Evolutionary conservation across 371 early-diverging fungal species (phyloP).

Genomic region (Gilbertella persicaria): DNA sequence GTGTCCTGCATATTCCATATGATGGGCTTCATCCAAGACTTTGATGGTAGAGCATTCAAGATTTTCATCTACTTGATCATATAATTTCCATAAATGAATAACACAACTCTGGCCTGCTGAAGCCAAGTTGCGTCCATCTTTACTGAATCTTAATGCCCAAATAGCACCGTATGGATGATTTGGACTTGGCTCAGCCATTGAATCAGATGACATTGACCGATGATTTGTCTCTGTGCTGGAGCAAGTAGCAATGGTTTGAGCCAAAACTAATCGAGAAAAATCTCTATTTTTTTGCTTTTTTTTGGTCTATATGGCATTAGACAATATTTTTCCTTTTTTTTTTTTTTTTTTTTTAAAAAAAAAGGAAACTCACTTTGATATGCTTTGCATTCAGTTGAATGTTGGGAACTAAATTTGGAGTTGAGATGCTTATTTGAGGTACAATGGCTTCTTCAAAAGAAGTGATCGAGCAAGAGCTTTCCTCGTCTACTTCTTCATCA

Average conservation of each 20-base stretch:
- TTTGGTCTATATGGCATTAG: constrained; percentile 8
- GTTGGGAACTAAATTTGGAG: background rate
- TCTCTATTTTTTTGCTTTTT: constrained; percentile 31
- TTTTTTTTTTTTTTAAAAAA: too few species aligned
- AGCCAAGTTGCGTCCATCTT: constrained; percentile 77
- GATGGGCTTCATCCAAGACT: constrained; percentile 66
- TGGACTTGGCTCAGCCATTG: constrained; percentile 6
- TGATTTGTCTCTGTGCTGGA: background rate
- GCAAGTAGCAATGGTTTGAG: constrained; percentile 31
- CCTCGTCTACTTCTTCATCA: constrained; percentile 12
- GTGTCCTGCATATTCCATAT: constrained; percentile 73
- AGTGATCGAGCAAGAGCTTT: background rate
- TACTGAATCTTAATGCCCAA: constrained; percentile 69
- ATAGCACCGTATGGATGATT: constrained; percentile 32
- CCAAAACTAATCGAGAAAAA: constrained; percentile 32
- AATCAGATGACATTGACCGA: constrained; percentile 4
- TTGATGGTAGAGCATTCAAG: constrained; percentile 13
- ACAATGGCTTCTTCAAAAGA: background rate
- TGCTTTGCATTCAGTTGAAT: background rate
- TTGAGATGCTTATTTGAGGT: constrained; percentile 13
- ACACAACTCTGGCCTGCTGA: constrained; percentile 76
- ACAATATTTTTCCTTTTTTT: background rate
- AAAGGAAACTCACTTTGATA: too few species aligned
- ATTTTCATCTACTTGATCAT: background rate
- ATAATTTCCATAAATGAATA: constrained; percentile 65